Conservation (phyloP, 2,329 filamentous ascomycete species). For the Colletotrichum sp. region DNA sequence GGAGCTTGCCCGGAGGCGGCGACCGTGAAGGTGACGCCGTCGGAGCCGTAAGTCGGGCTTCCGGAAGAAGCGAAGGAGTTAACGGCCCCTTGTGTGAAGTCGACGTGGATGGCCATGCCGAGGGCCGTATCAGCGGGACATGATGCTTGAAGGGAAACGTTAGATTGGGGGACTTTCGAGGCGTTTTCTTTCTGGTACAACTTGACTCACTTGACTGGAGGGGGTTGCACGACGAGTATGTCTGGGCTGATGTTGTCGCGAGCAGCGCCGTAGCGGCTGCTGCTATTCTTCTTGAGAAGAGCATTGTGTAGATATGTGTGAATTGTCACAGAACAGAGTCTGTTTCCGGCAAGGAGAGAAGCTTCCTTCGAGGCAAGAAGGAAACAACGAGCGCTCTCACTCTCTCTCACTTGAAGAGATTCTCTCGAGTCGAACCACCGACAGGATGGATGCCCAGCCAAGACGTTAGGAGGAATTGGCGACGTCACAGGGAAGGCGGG, state of each 20-base stretch:
- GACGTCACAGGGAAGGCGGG: conserved; percentile 11
- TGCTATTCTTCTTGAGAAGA: conserved; percentile 11
- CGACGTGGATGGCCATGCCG: conserved; percentile 79
- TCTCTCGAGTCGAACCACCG: not conserved
- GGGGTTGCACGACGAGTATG: conserved; percentile 45
- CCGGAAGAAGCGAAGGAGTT: conserved; percentile 78
- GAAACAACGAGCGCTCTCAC: not conserved
- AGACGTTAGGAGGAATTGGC: not conserved
- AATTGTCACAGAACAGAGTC: not conserved
- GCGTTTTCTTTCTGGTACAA: not conserved
- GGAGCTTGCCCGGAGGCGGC: conserved; percentile 80
- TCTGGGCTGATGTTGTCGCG: conserved; percentile 36
- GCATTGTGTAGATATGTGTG: conserved; percentile 1
- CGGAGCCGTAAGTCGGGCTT: conserved; percentile 71
- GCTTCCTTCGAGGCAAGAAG: not conserved
- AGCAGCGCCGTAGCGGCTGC: conserved; percentile 27
- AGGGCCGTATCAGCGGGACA: conserved; percentile 82
- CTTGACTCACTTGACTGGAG: conserved; percentile 32
- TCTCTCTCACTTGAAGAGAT: conserved; percentile 1
- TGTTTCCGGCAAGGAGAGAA: not conserved
- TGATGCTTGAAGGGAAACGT: conserved; percentile 40
- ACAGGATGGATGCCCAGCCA: not conserved
- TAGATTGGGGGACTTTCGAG: not conserved
- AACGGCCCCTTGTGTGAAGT: conserved; percentile 80
- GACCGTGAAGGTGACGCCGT: conserved; percentile 85